phyloP scores from a whole-genome alignment of 495 filamentous ascomycete species.

The Pyrenopolyporus hunteri region DNA sequence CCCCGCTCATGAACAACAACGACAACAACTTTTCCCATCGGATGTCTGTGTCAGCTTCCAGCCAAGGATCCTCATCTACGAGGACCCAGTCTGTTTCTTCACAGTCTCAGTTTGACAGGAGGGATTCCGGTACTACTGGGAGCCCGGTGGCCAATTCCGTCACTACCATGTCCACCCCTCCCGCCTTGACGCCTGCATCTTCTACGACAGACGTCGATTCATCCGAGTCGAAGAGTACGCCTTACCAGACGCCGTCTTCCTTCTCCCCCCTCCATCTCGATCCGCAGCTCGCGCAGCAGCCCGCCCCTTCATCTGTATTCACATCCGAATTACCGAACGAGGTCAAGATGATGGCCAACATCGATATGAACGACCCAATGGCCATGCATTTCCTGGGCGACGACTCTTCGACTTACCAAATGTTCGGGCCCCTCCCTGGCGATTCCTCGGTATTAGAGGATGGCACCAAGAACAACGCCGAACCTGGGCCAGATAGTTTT shows the following conservation, averaged over 20 bases:
- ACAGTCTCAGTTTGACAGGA: constrained; percentile 20
- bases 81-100: constrained; percentile 30
- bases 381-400: constrained; percentile 30
- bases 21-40: constrained; percentile 12
- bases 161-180: constrained; percentile 27
- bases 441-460: background rate
- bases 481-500: background rate
- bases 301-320: constrained; percentile 32
- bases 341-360: constrained; percentile 38
- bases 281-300: constrained; percentile 30
- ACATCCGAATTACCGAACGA: constrained; percentile 42
- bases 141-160: constrained; percentile 11
- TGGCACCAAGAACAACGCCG: background rate
- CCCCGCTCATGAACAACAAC: constrained; percentile 24
- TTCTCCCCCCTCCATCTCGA: constrained; percentile 25
- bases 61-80: constrained; percentile 14
- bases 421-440: constrained; percentile 19
- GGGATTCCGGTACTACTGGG: constrained; percentile 9
- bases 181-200: constrained; percentile 38
- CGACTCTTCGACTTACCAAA: constrained; percentile 9
- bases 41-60: constrained; percentile 22
- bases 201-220: constrained; percentile 26
- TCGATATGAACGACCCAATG: constrained; percentile 39
- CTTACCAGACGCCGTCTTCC: constrained; percentile 29
- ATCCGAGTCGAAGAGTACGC: constrained; percentile 19